Evolutionary conservation across 179 eudicot species (phyloP), one percentile per base, ranked within the genome.

Genomic region (Nepenthes alata): DNA sequence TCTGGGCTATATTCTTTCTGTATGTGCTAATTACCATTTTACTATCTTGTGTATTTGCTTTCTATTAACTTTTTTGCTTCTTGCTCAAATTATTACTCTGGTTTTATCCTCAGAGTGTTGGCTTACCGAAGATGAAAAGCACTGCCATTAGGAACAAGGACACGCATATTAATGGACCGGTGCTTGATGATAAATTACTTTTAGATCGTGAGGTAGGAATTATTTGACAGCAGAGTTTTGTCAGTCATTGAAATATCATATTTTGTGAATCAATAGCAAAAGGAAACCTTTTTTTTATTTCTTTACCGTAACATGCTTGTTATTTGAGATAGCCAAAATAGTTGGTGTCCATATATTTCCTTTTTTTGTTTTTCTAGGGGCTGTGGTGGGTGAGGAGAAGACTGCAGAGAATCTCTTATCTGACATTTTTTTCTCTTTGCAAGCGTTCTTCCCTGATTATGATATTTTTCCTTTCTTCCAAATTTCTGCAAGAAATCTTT

Each of bases 121-220:
- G 97, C 12, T 76, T 87, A 66, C 94, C 97, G 47, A 80, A 78
- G 62, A 77, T 78, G 85, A 93, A 84, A 81, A 93, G 98, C 80
- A 86, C 88, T 57, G 78, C 78, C 55, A 89, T 93, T 76, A 81
- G 98, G 81, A 83, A 79, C 3, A 97, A 89, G 75, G 97, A 86
- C 53, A 94, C 79, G 63, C 98, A 93, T 70, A 87, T 80, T 68
- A 93, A 93, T 71, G 98, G 98, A 60, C 95, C 91, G 38, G 95
- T 93, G 48, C 75, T 89, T 66, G 98, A 89, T 72, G 97, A 89
- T 78, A 72, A 65, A 50, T 52, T 93, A 77, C 97, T 93, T 63
- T 69, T 82, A 59, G 97, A 93, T 73, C 84, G 82, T 7, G 88
- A 85, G 98, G 98, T 93, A 77, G 63, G 4, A 41, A 48, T 41